Evolutionary conservation across 805 yeast species (phyloP).

Genomic region (Ascoidea asiatica): DNA sequence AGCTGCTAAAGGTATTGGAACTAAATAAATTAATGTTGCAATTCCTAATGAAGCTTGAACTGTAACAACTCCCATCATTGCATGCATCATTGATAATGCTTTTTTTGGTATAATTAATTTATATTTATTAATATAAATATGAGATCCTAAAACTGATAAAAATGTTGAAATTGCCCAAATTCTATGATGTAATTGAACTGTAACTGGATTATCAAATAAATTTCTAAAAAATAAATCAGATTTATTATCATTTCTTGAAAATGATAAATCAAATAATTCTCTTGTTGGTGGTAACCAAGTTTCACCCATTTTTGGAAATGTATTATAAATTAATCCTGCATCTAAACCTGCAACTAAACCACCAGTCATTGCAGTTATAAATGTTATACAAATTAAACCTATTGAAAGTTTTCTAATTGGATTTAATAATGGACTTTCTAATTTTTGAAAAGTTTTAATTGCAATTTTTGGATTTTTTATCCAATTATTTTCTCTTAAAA

Average conservation of each 20-base stretch:
- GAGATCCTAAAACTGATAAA: slow-evolving; percentile 53
- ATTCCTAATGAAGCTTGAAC: slow-evolving; percentile 83
- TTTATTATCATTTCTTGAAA: slow-evolving; percentile 49
- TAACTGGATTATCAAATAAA: slow-evolving; percentile 85
- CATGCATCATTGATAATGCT: slow-evolving; percentile 44
- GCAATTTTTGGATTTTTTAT: slow-evolving; percentile 51
- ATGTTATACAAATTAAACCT: slow-evolving; percentile 55
- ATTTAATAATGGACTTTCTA: slow-evolving; percentile 47
- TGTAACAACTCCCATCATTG: slow-evolving; percentile 71
- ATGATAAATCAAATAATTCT: slow-evolving; percentile 69
- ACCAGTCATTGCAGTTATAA: slow-evolving; percentile 91
- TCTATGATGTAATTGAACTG: slow-evolving; percentile 89
- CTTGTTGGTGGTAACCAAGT: slow-evolving; percentile 51
- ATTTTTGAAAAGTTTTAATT: slow-evolving; percentile 34
- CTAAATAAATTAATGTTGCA: slow-evolving; percentile 70
- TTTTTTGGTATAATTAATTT: slow-evolving; percentile 41
- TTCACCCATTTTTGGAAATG: slow-evolving; percentile 91
- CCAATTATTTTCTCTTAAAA: slow-evolving; percentile 63
- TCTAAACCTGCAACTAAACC: slow-evolving; percentile 97
- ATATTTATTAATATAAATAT: slow-evolving; percentile 47
- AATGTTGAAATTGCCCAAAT: slow-evolving; percentile 74
- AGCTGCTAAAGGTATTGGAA: slow-evolving; percentile 88
- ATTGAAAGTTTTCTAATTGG: slow-evolving; percentile 41
- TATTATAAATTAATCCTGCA: slow-evolving; percentile 92
- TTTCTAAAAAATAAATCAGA: slow-evolving; percentile 87